Conservation (phyloP, 1,284 basidiomycete species). For the Cryptococcus sp. region DNA sequence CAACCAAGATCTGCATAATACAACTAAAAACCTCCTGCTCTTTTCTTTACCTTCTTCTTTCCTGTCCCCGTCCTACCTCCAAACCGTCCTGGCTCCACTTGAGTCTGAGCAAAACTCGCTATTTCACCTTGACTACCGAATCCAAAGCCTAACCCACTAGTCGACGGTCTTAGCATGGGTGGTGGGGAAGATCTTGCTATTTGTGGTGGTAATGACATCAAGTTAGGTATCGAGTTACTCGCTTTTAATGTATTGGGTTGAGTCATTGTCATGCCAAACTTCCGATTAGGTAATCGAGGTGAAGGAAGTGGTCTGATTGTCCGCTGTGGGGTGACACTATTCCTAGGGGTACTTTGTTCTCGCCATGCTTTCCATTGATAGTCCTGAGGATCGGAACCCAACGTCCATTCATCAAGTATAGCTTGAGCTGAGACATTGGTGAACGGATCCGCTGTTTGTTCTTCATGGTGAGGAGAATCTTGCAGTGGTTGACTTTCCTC, state of each 20-base stretch:
- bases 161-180: not conserved
- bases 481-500: not conserved
- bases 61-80: constrained; percentile 21
- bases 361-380: constrained; percentile 27
- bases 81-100: constrained; percentile 29
- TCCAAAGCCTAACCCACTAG: not conserved
- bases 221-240: not conserved
- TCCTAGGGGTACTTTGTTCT: not conserved
- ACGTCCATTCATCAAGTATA: constrained; percentile 27
- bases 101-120: constrained; percentile 16
- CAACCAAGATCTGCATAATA: not conserved
- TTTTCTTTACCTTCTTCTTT: constrained; percentile 31
- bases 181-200: not conserved
- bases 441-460: not conserved
- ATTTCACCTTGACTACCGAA: not conserved
- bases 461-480: not conserved
- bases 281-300: not conserved
- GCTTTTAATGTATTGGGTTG: not conserved
- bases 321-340: not conserved
- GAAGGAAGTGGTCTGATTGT: constrained; percentile 12
- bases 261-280: not conserved
- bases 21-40: constrained; percentile 35
- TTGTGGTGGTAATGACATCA: not conserved
- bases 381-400: constrained; percentile 11
- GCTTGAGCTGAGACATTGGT: not conserved